Conservation (phyloP, 2,329 filamentous ascomycete species). For the Zymoseptoria passerinii region DNA sequence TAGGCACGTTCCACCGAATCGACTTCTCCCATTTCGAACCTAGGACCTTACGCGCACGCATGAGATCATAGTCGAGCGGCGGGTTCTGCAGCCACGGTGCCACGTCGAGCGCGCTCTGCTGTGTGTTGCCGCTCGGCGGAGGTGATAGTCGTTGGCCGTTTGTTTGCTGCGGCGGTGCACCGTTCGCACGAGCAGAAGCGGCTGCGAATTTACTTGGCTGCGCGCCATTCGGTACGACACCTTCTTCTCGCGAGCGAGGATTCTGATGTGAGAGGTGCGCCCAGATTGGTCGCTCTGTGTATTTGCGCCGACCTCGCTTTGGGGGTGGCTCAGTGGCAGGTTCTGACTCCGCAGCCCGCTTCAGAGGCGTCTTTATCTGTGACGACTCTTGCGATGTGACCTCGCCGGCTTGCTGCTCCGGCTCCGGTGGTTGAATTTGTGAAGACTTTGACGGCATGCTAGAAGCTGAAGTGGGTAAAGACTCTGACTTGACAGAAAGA, state of each 20-base stretch:
- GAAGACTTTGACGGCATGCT: not conserved
- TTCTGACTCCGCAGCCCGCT: constrained; percentile 21
- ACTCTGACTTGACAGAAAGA: not conserved
- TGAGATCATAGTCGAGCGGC: constrained; percentile 21
- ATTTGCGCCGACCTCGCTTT: constrained; percentile 25
- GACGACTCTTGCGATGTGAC: not conserved
- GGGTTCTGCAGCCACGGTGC: constrained; percentile 2
- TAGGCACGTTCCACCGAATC: constrained; percentile 19
- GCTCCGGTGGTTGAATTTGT: not conserved
- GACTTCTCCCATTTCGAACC: constrained; percentile 26
- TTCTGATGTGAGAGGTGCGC: constrained; percentile 25
- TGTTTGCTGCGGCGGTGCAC: not conserved
- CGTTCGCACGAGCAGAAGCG: constrained; percentile 2
- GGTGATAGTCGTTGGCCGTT: constrained; percentile 1
- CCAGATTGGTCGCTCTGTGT: constrained; percentile 28
- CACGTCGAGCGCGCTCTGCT: not conserved
- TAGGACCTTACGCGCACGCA: constrained; percentile 17
- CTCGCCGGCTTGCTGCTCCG: not conserved
- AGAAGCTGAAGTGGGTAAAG: not conserved
- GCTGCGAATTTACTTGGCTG: constrained; percentile 7
- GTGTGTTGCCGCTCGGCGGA: not conserved
- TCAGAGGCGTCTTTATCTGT: constrained; percentile 11
- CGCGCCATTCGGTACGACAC: constrained; percentile 1
- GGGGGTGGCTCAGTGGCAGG: constrained; percentile 16
- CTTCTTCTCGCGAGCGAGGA: constrained; percentile 12